Percentiles rank a stretch among this genome's conserved stretches.
These are phyloP conservation scores for Vigna angularis DNA, from an alignment of 306 rosid species.

Conservation along the genomic window DNA sequence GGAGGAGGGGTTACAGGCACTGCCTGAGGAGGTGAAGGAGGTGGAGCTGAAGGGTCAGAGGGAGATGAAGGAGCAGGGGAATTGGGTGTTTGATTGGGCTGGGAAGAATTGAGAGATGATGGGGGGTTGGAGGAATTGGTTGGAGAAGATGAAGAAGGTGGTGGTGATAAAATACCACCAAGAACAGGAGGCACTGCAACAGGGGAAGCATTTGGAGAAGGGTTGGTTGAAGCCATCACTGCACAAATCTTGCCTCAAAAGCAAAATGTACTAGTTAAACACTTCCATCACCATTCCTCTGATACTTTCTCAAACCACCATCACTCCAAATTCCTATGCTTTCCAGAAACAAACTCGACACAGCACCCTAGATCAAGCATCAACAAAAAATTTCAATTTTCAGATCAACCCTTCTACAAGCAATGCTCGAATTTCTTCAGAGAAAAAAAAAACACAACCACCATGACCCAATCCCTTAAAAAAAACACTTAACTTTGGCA, in stretches of 20 bases:
- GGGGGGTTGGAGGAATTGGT: slow-evolving; percentile 48
- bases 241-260: slow-evolving; percentile 43
- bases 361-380: slow-evolving; percentile 43
- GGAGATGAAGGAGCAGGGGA: slow-evolving; percentile 55
- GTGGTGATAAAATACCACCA: slow-evolving; percentile 41
- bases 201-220: slow-evolving; percentile 78
- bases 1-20: slow-evolving; percentile 52
- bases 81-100: slow-evolving; percentile 48
- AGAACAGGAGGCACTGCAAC: slow-evolving; percentile 66
- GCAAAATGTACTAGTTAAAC: slow-evolving; percentile 42
- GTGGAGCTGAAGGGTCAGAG: slow-evolving; percentile 54
- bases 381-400: slow-evolving; percentile 24
- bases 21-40: slow-evolving; percentile 55
- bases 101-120: slow-evolving; percentile 52
- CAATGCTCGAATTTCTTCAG: slow-evolving; percentile 21
- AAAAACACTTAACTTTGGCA: slow-evolving; percentile 10
- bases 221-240: slow-evolving; percentile 70
- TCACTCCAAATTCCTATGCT: slow-evolving; percentile 34
- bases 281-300: slow-evolving; percentile 42
- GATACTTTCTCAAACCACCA: slow-evolving; percentile 24
- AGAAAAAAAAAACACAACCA: slow-evolving; percentile 27
- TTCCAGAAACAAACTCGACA: neutral
- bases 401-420: slow-evolving; percentile 44
- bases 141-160: slow-evolving; percentile 39
- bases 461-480: slow-evolving; percentile 35